Evolutionary conservation across 2,329 filamentous ascomycete genomes (phyloP).

Genomic region (Herpomyces periplanetae): DNA sequence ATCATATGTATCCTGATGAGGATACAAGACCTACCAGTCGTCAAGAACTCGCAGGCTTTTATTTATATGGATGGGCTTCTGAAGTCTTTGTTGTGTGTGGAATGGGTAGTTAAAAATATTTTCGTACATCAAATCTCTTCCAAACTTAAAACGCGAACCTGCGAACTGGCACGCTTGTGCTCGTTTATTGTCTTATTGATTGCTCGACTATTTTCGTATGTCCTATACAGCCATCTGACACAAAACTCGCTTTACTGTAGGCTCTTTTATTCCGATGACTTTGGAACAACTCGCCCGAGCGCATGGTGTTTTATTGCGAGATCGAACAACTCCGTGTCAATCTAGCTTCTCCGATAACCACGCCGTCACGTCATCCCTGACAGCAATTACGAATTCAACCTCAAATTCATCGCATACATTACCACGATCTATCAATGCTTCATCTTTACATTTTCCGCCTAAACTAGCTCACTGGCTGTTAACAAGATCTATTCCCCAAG

Average conservation of each 20-base stretch:
- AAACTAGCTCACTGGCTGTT: no score
- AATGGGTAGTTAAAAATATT: slow-evolving; percentile 14
- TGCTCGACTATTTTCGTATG: slow-evolving; percentile 1
- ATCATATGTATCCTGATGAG: slow-evolving; percentile 51
- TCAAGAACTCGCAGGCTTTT: slow-evolving; percentile 74
- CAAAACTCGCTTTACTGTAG: slow-evolving; percentile 11
- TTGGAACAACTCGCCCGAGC: slow-evolving; percentile 74
- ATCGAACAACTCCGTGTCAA: slow-evolving; percentile 33
- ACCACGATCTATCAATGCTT: no score
- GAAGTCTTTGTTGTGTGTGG: slow-evolving; percentile 87
- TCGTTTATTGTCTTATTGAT: slow-evolving; percentile 1
- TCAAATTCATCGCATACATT: no score
- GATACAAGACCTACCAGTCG: slow-evolving; percentile 54
- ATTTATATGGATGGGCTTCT: slow-evolving; percentile 75
- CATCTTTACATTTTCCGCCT: no score
- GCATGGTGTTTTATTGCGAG: slow-evolving; percentile 46
- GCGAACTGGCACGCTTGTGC: not conserved
- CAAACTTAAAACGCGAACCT: not conserved
- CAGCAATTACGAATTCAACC: no score
- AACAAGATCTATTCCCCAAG: no score
- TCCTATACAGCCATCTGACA: not conserved
- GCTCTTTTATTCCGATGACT: slow-evolving; percentile 77
- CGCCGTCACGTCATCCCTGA: no score
- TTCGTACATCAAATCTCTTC: not conserved
- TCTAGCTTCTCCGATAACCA: slow-evolving; percentile 15